phyloP scores from a whole-genome alignment of 495 filamentous ascomycete species.

The Hypoxylon perforatum region DNA sequence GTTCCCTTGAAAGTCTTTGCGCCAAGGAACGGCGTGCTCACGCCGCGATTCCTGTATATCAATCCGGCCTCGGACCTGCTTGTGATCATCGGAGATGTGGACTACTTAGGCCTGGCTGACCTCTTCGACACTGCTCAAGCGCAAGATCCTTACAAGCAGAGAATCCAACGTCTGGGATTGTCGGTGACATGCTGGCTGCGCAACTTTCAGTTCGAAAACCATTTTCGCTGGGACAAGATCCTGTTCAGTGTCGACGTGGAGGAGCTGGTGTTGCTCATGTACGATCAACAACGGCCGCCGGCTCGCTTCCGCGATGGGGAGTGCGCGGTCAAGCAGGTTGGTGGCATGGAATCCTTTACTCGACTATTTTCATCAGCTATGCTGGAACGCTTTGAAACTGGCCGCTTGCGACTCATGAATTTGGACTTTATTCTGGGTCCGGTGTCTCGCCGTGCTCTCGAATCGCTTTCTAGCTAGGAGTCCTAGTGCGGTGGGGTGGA shows the following conservation, averaged over 20 bases:
- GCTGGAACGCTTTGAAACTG: background rate
- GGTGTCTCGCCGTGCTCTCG: background rate
- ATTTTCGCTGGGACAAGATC: background rate
- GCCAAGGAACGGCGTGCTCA: background rate
- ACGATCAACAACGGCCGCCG: constrained; percentile 19
- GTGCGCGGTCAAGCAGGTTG: constrained; percentile 3
- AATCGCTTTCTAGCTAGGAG: background rate
- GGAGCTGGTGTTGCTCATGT: constrained; percentile 26
- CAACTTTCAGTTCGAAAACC: background rate
- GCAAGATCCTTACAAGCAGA: constrained; percentile 3
- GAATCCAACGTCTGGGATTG: constrained; percentile 15
- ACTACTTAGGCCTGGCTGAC: constrained; percentile 28
- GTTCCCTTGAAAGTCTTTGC: constrained; percentile 44
- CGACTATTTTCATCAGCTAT: background rate
- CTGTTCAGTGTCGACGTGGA: constrained; percentile 6
- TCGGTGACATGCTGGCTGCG: constrained; percentile 8
- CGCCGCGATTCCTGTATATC: constrained; percentile 42
- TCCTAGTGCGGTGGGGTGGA: background rate
- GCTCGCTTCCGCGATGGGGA: constrained; percentile 20
- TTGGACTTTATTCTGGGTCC: constrained; percentile 12
- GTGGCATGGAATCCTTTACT: constrained; percentile 9
- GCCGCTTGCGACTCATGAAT: constrained; percentile 17
- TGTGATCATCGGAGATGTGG: constrained; percentile 42
- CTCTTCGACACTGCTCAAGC: constrained; percentile 22
- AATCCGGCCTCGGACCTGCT: constrained; percentile 45